A percentile compares a stretch with the other conserved stretches of the same genome.
phyloP scores from a whole-genome alignment of 495 filamentous ascomycete genomes.

The Neurospora hispaniola region DNA sequence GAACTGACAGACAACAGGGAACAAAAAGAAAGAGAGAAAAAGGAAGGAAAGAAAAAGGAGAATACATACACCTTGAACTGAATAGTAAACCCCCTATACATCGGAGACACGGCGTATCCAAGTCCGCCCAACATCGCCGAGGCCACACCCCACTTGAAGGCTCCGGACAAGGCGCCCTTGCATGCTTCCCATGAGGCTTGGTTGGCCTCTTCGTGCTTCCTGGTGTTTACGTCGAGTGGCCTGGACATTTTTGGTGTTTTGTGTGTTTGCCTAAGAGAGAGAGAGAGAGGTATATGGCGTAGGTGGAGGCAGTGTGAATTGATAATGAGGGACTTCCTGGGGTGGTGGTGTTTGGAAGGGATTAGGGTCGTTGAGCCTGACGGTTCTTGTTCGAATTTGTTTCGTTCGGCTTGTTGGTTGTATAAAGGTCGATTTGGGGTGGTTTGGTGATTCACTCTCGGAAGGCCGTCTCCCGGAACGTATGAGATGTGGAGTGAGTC shows the following conservation, averaged over 20 bases:
- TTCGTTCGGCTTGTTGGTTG: neutral
- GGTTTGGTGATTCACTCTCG: neutral
- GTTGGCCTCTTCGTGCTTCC: constrained; percentile 46
- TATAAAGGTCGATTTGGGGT: neutral
- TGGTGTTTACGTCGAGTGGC: constrained; percentile 18
- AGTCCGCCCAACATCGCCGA: constrained; percentile 44
- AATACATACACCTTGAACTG: constrained; percentile 75
- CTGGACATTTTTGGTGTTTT: constrained; percentile 19
- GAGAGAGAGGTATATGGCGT: neutral
- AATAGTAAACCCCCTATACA: constrained; percentile 73
- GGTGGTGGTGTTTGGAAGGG: neutral
- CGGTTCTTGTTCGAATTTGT: neutral
- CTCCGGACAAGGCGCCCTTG: constrained; percentile 49
- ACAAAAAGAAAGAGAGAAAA: neutral
- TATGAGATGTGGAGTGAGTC: neutral
- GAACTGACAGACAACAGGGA: neutral
- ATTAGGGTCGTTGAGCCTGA: neutral
- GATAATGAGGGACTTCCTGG: neutral
- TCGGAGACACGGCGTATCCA: constrained; percentile 50
- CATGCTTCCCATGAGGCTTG: constrained; percentile 52
- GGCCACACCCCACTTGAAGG: constrained; percentile 54
- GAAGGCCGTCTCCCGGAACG: neutral
- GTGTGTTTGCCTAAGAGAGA: neutral
- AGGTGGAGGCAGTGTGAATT: neutral
- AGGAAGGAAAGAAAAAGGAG: neutral